Conservation (phyloP, 768 basidiomycete genomes). For the Boletus subcaerulescens region DNA sequence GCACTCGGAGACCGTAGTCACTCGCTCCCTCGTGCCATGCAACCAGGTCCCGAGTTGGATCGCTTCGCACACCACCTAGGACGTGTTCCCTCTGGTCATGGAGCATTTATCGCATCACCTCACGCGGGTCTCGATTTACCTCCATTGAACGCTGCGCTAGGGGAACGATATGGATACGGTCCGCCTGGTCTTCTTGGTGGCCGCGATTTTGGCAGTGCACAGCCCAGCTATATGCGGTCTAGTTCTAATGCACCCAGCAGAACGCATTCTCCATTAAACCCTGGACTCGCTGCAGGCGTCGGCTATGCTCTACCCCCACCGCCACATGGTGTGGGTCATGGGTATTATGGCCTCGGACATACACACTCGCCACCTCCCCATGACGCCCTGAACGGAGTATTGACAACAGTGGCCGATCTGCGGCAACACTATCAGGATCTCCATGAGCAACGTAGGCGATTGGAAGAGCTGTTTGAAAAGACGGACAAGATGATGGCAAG, state of each 20-base stretch:
- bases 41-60: constrained; percentile 29
- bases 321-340: constrained; percentile 35
- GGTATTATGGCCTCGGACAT: constrained; percentile 39
- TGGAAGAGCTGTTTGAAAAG: constrained; percentile 73
- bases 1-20: constrained; percentile 34
- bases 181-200: constrained; percentile 30
- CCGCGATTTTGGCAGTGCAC: constrained; percentile 38
- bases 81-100: constrained; percentile 34
- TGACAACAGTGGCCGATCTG: constrained; percentile 47
- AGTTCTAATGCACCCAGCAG: constrained; percentile 66
- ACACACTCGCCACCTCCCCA: constrained; percentile 35
- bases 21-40: constrained; percentile 32
- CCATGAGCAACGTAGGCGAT: constrained; percentile 54
- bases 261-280: constrained; percentile 68
- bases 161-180: constrained; percentile 38
- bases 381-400: constrained; percentile 29
- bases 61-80: constrained; percentile 35
- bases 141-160: constrained; percentile 46
- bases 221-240: constrained; percentile 60
- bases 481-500: constrained; percentile 73
- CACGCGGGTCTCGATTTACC: constrained; percentile 62
- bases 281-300: constrained; percentile 38
- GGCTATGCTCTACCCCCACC: constrained; percentile 43
- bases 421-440: constrained; percentile 71
- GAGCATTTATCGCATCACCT: constrained; percentile 34